Conservation (phyloP, 495 filamentous ascomycete genomes). For the Neurospora discreta region DNA sequence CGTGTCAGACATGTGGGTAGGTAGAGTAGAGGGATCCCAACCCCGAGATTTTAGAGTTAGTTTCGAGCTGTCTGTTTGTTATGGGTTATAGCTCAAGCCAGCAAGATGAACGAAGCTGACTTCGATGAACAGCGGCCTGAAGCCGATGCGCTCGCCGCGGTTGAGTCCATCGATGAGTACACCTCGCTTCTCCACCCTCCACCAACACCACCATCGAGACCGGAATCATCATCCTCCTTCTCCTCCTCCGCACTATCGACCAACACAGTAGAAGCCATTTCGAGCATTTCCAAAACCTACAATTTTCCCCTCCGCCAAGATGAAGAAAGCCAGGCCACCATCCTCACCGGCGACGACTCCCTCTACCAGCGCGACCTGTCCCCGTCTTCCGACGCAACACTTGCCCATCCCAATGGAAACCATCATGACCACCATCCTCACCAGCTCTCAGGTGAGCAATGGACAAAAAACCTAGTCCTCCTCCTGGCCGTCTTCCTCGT, state of each 20-base stretch:
- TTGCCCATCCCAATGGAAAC: background rate
- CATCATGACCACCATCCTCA: background rate
- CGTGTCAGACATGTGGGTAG: too few species aligned
- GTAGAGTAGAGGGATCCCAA: too few species aligned
- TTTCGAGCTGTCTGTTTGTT: too few species aligned
- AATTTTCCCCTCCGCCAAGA: background rate
- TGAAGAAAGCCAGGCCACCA: background rate
- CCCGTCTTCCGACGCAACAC: background rate
- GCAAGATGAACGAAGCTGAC: too few species aligned
- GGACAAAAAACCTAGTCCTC: constrained; percentile 8
- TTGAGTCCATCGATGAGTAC: background rate
- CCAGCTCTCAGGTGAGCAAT: background rate
- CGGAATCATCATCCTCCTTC: background rate
- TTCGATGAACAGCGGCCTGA: background rate
- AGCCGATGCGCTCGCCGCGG: background rate
- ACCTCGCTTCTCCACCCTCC: background rate
- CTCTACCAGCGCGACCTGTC: background rate
- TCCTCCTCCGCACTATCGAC: background rate
- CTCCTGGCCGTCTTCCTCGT: constrained; percentile 11
- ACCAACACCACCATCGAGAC: background rate
- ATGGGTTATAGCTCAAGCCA: too few species aligned
- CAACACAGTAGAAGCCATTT: background rate
- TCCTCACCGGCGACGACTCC: background rate
- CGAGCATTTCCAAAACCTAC: background rate
- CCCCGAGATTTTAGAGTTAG: too few species aligned